Evolutionary conservation across 306 rosid genomes (phyloP), one percentile per base, ranked within the genome.

Genomic region (Leucaena leucocephala): DNA sequence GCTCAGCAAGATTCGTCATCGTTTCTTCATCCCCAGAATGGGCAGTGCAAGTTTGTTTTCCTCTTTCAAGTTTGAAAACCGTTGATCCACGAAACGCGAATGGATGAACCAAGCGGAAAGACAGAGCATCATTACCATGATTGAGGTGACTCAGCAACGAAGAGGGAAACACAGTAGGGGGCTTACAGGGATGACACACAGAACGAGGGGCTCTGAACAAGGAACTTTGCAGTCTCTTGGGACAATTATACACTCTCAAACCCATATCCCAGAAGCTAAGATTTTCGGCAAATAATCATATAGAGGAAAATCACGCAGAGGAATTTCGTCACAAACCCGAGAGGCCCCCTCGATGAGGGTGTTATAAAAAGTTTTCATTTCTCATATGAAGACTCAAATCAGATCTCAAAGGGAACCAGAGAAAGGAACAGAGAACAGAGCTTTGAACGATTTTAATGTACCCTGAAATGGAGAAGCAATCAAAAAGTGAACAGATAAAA

Each of bases 221-320:
- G 3, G 68, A 21, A 64, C 49, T 62, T 62, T 77, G 84, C 85
- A 83, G 78, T 76, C 63, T 74, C 71, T 78, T 85, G 27, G 81
- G 71, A 76, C 84, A 63, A 27, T 86, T 77, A 78, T 72, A 68
- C 40, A 86, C 68, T 69, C 87, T 70, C 76, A 83, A 83, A 6
- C 58, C 88, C 94, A 91, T 91, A 19, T 61, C 76, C 35, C 34
- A 74, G 77, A 64, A 45, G 65, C 40, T 71, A 64, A 52, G 71
- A 79, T 72, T n/a, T 19, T 62, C 85, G 36, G 52, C 46, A 19
- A 21, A 65, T 57, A 9, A 58, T 8, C 16, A 79, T 58, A 69
- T 14, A 50, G 71, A 75, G 57, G 35, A 27, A 48, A 27, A 27
- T 62, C 65, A 46, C 62, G 57, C 7, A 40, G 64, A 69, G 39